Conservation (phyloP, 345 rosid genomes). For the Trapa bicornis region DNA sequence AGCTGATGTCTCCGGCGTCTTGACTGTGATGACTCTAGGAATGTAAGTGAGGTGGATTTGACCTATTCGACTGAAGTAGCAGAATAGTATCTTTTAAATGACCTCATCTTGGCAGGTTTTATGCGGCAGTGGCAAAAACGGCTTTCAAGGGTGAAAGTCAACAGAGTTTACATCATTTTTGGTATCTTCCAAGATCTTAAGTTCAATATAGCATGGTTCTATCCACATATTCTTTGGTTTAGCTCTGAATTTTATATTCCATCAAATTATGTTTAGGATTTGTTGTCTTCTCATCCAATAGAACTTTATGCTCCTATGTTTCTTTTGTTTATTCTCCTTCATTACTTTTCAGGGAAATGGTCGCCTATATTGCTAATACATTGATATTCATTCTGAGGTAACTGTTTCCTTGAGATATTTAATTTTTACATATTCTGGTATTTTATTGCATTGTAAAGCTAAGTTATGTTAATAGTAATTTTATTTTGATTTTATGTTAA, state of each 20-base stretch:
- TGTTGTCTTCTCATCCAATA: background rate
- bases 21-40: constrained; percentile 96
- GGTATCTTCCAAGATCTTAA: constrained; percentile 29
- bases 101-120: constrained; percentile 53
- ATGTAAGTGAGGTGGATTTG: constrained; percentile 46
- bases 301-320: background rate
- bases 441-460: background rate
- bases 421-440: background rate
- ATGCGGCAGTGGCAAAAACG: constrained; percentile 79
- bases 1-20: constrained; percentile 74
- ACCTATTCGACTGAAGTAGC: background rate
- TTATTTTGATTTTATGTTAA: background rate
- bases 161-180: constrained; percentile 88
- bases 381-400: constrained; percentile 89
- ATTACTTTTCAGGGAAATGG: constrained; percentile 69
- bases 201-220: background rate
- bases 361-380: constrained; percentile 94
- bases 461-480: background rate
- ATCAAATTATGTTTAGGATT: background rate
- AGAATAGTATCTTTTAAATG: constrained; percentile 8
- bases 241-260: background rate
- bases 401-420: background rate
- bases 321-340: background rate
- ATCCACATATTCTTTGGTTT: background rate
- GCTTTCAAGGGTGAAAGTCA: constrained; percentile 93